Base-by-base conservation (phyloP, 2,329 filamentous ascomycete species). In the Metarhizium anisopliae region DNA sequence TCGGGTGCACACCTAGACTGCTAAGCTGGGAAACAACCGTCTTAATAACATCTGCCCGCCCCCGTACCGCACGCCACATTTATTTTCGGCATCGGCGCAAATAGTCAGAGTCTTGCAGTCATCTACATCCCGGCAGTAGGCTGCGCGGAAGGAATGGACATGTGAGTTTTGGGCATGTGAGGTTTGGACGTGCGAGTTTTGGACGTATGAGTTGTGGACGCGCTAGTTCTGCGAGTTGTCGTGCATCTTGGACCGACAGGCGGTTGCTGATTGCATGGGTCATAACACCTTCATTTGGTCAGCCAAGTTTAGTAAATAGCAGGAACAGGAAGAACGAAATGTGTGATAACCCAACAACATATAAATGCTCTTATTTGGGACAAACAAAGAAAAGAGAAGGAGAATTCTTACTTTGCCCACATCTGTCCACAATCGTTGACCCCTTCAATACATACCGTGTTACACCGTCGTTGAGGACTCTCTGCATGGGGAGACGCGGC, bases 401-500 rank as follows among this genome's bases (percentile, higher is more conserved):
- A 40, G 11, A 40, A 40, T 14, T 10, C 61, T 60, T 59, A 69
- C 68, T 58, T 62, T 65, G 66, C 67, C 36, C 58, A 70, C 7
- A 18, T 42, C 4, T 58, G 16, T 16, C 62, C 62, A 47, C 68
- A 71, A 1, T 64, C 59, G 50, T 64, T 67, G 7, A 67, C 56
- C 30, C 53, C 63, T 6, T 68, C 61, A 38, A 69, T 42, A 51
- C 69, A 70, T 25, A 68, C 55, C 4, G 29, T 47, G 6, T 10
- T 2, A 43, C 42, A 45, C 6, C 6, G 11, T 5, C 14, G 8
- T 5, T 25, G 25, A 25, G 14, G 11, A 40, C 14, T 3, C 11
- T 16, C 38, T 5, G 38, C 42, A 6, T 18, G 18, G 4, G 42
- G 42, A 8, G 18, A 14, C 42, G 42, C 42, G 18, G 18, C 42